Evolutionary conservation across 768 basidiomycete species (phyloP).

Genomic region (Kwoniella bestiolae): DNA sequence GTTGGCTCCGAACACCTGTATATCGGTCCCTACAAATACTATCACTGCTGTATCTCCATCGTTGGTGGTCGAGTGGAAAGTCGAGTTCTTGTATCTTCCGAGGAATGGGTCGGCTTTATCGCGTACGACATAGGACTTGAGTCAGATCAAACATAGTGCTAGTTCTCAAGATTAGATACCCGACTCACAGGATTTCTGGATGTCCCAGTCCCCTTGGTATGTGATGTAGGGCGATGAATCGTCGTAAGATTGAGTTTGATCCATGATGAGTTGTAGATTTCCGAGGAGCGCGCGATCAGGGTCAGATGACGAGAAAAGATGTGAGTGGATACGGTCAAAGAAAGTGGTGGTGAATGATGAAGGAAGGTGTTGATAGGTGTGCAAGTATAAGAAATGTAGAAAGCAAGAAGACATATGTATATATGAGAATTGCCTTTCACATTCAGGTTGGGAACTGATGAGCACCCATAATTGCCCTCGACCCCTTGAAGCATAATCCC

Average conservation of each 20-base stretch:
- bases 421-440: too few species aligned
- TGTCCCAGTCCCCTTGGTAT: not conserved
- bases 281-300: too few species aligned
- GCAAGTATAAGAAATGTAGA: too few species aligned
- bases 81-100: slow-evolving; percentile 8
- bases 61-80: slow-evolving; percentile 1
- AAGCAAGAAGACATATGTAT: too few species aligned
- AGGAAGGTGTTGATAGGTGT: too few species aligned
- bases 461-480: not conserved
- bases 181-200: not conserved
- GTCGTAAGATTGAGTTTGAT: not conserved
- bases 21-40: slow-evolving; percentile 7
- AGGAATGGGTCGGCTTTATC: slow-evolving; percentile 10
- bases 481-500: not conserved
- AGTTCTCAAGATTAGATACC: too few species aligned
- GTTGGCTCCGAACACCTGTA: slow-evolving; percentile 6
- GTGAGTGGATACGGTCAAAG: too few species aligned
- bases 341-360: too few species aligned
- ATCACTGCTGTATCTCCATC: slow-evolving; percentile 15
- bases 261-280: not conserved
- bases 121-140: too few species aligned
- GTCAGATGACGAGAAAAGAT: too few species aligned
- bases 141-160: too few species aligned
- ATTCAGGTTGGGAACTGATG: too few species aligned
- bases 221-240: slow-evolving; percentile 10